Base-by-base conservation (phyloP, 2,329 filamentous ascomycete species). In the Fusarium sp. region DNA sequence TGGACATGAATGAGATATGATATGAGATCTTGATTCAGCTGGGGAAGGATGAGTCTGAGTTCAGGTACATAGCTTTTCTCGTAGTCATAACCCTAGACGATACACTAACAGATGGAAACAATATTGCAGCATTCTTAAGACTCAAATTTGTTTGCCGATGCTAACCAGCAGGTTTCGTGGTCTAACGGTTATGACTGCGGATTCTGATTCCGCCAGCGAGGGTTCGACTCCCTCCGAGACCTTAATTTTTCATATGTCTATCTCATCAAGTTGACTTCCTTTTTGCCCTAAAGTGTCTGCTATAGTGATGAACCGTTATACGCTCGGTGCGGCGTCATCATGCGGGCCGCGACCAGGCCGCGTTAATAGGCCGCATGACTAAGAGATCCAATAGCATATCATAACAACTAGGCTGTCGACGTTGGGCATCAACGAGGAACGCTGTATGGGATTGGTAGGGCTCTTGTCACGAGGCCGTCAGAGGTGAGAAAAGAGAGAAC, bases 381-480 rank as follows among this genome's bases (percentile, higher is more conserved):
- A 18, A 37, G 37, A 38, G 16, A 13, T 23, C 62, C 62, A 65
- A 65, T 65, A 48, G 28, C 31, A 59, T 21, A 20, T 16, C 8
- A 39, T 10, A 37, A 4, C 23, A 37, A n/a, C 31, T 56, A 28
- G 42, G 23, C 35, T 31, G 28, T 29, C n/a, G 39, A 26, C 23
- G 56, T 69, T 68, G 62, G 67, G 67, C 67, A 69, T 53, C 66
- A 70, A 70, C n/a, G 61, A 35, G 23, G 28, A 31, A 12, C 48
- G 38, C 54, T 12, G 33, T 24, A 24, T 31, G 18, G n/a, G 53
- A 53, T 54, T 57, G 47, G 61, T 62, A 37, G 39, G 39, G 20
- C 31, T 20, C 21, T 52, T 28, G 66, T 69, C 61, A 66, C 61
- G 61, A 43, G 55, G 46, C 38, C 39, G 23, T 53, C 24, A 24